Evolutionary conservation across 1,284 basidiomycete genomes (phyloP).

Genomic region (Chondrostereum purpureum): DNA sequence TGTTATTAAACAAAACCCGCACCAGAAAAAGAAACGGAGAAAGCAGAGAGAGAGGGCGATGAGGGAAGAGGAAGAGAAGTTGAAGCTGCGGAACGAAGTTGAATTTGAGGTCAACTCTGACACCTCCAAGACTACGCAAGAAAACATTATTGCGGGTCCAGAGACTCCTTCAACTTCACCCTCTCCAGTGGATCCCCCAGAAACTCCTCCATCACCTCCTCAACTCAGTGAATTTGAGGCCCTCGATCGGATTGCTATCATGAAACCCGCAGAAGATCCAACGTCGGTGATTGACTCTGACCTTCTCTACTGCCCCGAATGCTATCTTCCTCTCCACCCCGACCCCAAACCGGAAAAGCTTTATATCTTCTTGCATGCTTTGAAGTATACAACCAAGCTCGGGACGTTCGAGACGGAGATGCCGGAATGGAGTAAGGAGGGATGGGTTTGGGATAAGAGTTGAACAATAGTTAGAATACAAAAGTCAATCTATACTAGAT

Average conservation of each 20-base stretch:
- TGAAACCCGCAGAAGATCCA: conserved; percentile 17
- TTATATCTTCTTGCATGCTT: conserved; percentile 91
- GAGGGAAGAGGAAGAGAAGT: conserved; percentile 14
- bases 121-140: not conserved
- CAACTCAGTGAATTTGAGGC: not conserved
- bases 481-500: too few species aligned
- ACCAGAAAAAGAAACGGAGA: conserved; percentile 50
- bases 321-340: conserved; percentile 83
- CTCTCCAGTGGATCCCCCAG: not conserved
- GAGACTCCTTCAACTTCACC: not conserved
- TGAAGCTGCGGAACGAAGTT: not conserved
- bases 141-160: not conserved
- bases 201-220: not conserved
- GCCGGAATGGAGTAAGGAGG: conserved; percentile 65
- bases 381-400: conserved; percentile 72
- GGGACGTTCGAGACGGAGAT: conserved; percentile 67
- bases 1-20: conserved; percentile 46
- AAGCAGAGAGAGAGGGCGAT: conserved; percentile 30
- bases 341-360: conserved; percentile 86
- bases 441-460: too few species aligned
- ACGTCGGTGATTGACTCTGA: conserved; percentile 18
- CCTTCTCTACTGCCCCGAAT: conserved; percentile 71
- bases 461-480: too few species aligned
- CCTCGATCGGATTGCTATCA: not conserved
- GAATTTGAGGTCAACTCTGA: not conserved